A percentile compares a stretch with the other conserved stretches of the same genome.
Conservation (phyloP, 176 grass and related monocot species). For the Triticum timopheevii region DNA sequence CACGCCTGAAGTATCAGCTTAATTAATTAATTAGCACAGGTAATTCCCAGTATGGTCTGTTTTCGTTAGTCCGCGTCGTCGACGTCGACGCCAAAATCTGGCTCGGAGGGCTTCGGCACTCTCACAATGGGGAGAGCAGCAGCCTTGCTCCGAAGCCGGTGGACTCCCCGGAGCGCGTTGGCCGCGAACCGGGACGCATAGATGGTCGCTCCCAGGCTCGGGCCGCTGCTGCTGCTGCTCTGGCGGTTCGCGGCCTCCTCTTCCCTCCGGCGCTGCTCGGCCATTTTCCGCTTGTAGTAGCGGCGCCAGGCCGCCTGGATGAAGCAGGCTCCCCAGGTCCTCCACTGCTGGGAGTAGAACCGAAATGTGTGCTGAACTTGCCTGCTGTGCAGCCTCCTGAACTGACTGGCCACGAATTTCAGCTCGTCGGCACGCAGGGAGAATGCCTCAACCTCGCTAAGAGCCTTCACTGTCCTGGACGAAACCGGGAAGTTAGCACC, state of each 20-base stretch:
- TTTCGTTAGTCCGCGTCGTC: slow-evolving; percentile 45
- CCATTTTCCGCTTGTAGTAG: slow-evolving; percentile 73
- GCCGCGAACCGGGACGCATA: slow-evolving; percentile 82
- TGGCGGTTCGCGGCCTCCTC: slow-evolving; percentile 44
- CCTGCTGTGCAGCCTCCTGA: slow-evolving; percentile 87
- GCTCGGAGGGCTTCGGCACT: slow-evolving; percentile 84
- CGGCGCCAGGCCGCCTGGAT: slow-evolving; percentile 88
- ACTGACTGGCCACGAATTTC: slow-evolving; percentile 92
- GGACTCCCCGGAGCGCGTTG: slow-evolving; percentile 72
- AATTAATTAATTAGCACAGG: background rate
- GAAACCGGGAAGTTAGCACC: slow-evolving; percentile 78
- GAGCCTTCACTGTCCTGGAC: slow-evolving; percentile 65
- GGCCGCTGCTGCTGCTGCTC: slow-evolving; percentile 33
- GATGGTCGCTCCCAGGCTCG: slow-evolving; percentile 81
- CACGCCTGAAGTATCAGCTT: slow-evolving; percentile 26
- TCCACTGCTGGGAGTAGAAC: slow-evolving; percentile 89
- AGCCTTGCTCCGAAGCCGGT: slow-evolving; percentile 64
- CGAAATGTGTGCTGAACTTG: slow-evolving; percentile 92
- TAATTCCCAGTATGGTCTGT: background rate
- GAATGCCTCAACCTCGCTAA: slow-evolving; percentile 87
- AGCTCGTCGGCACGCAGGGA: slow-evolving; percentile 67
- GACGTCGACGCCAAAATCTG: slow-evolving; percentile 55
- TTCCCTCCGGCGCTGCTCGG: slow-evolving; percentile 47
- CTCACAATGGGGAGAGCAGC: slow-evolving; percentile 45
- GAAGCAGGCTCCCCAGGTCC: slow-evolving; percentile 84